phyloP scores from a whole-genome alignment of 805 yeast genomes.

The Clavispora phyllophila region DNA sequence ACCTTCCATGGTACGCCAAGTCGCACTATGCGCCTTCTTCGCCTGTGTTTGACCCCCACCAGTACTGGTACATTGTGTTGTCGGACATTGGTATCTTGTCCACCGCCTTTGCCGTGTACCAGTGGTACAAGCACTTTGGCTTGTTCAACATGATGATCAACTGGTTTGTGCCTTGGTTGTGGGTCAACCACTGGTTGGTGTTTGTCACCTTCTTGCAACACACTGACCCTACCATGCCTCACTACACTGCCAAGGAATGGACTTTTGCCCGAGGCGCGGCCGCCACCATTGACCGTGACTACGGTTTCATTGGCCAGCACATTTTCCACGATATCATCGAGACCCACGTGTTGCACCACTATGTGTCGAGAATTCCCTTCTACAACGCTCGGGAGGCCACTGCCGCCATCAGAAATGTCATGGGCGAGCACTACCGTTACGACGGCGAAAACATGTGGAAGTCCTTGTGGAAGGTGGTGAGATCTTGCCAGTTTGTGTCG shows the following conservation, averaged over 20 bases:
- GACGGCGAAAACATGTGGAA: slow-evolving; percentile 54
- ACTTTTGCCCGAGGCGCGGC: slow-evolving; percentile 65
- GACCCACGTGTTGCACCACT: slow-evolving; percentile 55
- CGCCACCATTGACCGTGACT: slow-evolving; percentile 58
- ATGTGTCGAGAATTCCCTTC: slow-evolving; percentile 51
- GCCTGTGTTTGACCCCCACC: slow-evolving; percentile 49
- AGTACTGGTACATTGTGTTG: slow-evolving; percentile 50
- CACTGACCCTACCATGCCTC: slow-evolving; percentile 56
- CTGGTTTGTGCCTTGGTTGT: slow-evolving; percentile 56
- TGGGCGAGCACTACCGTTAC: slow-evolving; percentile 49
- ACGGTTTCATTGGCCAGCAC: slow-evolving; percentile 53
- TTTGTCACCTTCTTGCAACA: slow-evolving; percentile 60
- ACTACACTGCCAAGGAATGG: slow-evolving; percentile 53
- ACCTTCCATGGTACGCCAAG: slow-evolving; percentile 35
- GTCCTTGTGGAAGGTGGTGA: slow-evolving; percentile 51
- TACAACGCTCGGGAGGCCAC: slow-evolving; percentile 52
- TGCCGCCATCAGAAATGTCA: slow-evolving; percentile 45
- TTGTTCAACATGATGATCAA: slow-evolving; percentile 45
- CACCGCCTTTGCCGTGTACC: slow-evolving; percentile 42
- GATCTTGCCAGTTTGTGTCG: slow-evolving; percentile 69
- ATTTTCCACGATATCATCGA: slow-evolving; percentile 56
- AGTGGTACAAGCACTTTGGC: slow-evolving; percentile 48
- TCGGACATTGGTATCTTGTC: slow-evolving; percentile 52
- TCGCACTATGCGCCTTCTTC: slow-evolving; percentile 54
- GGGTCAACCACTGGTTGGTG: slow-evolving; percentile 64